These are phyloP conservation scores for Ustilago cynodontis DNA, from an alignment of 1,284 basidiomycete species.

Conservation along the genomic window DNA sequence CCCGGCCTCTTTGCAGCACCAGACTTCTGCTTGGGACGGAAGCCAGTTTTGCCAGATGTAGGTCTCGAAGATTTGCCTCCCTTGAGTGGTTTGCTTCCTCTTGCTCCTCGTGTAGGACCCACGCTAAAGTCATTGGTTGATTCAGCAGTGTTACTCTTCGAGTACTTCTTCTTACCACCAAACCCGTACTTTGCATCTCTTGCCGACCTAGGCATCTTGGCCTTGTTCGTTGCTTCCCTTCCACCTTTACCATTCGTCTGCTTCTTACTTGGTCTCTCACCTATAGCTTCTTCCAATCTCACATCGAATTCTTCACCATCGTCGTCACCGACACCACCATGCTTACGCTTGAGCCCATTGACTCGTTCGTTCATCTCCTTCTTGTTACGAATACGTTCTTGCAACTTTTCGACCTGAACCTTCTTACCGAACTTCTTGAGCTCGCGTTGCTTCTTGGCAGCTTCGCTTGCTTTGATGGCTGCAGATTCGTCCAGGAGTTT, in stretches of 20 bases:
- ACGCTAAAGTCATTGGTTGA: slow-evolving; percentile 62
- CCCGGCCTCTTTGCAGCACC: slow-evolving; percentile 49
- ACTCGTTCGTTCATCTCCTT: slow-evolving; percentile 79
- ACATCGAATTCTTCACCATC: slow-evolving; percentile 79
- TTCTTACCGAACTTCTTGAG: slow-evolving; percentile 99
- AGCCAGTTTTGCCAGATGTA: slow-evolving; percentile 38
- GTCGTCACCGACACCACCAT: slow-evolving; percentile 62
- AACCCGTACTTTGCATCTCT: slow-evolving; percentile 66
- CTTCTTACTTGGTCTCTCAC: slow-evolving; percentile 39
- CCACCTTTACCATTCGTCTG: slow-evolving; percentile 9
- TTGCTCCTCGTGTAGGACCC: slow-evolving; percentile 33
- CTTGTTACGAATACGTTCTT: slow-evolving; percentile 80
- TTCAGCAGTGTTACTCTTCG: slow-evolving; percentile 66
- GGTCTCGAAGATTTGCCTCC: slow-evolving; percentile 9
- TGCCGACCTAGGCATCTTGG: slow-evolving; percentile 61
- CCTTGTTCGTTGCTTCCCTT: slow-evolving; percentile 26
- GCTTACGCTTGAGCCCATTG: slow-evolving; percentile 75
- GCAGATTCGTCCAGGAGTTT: slow-evolving; percentile 89
- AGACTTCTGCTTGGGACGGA: slow-evolving; percentile 39
- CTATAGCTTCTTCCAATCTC: slow-evolving; percentile 75
- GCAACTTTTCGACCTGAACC: slow-evolving; percentile 87
- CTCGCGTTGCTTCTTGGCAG: slow-evolving; percentile 90
- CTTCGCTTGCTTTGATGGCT: slow-evolving; percentile 89
- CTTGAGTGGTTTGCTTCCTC: slow-evolving; percentile 32
- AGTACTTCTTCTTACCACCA: slow-evolving; percentile 65